A percentile compares a stretch with the other conserved stretches of the same genome.
phyloP scores from a whole-genome alignment of 1,284 basidiomycete species.

The Leccinum subrobustum region DNA sequence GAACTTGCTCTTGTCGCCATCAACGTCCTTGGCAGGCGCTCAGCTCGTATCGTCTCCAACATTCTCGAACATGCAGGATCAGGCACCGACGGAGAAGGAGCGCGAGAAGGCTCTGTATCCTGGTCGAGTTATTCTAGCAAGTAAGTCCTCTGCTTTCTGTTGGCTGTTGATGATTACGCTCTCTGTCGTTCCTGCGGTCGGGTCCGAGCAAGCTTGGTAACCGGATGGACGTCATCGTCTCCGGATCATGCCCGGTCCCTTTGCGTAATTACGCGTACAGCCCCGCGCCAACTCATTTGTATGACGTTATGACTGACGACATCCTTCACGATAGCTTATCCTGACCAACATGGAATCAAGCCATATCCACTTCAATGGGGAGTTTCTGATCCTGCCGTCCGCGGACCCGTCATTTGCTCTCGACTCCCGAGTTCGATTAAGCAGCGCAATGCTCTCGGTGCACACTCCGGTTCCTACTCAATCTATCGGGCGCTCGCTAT shows the following conservation, averaged over 20 bases:
- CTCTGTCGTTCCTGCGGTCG: background rate
- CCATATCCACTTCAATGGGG: conserved; percentile 87
- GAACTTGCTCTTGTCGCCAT: conserved; percentile 26
- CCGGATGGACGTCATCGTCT: conserved; percentile 6
- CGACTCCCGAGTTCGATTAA: conserved; percentile 85
- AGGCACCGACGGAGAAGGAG: conserved; percentile 52
- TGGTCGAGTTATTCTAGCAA: conserved; percentile 77
- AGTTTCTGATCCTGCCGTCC: conserved; percentile 57
- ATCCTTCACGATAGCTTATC: conserved; percentile 51
- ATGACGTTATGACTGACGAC: conserved; percentile 11
- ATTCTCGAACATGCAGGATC: conserved; percentile 23
- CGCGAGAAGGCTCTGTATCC: conserved; percentile 75
- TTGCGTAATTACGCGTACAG: conserved; percentile 10
- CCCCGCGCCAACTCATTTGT: background rate
- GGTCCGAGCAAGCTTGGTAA: background rate
- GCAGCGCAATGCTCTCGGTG: conserved; percentile 90
- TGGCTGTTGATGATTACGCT: background rate
- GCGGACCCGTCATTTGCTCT: conserved; percentile 90
- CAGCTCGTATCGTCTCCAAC: conserved; percentile 34
- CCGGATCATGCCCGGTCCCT: conserved; percentile 16
- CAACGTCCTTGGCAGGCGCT: conserved; percentile 23
- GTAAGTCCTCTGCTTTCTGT: conserved; percentile 42
- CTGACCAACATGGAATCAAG: conserved; percentile 70
- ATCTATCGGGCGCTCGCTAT: conserved; percentile 93
- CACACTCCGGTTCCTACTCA: conserved; percentile 91